These are phyloP conservation scores for Pseudogymnoascus sp. DNA, from an alignment of 2,329 filamentous ascomycete species.

Conservation along the genomic window DNA sequence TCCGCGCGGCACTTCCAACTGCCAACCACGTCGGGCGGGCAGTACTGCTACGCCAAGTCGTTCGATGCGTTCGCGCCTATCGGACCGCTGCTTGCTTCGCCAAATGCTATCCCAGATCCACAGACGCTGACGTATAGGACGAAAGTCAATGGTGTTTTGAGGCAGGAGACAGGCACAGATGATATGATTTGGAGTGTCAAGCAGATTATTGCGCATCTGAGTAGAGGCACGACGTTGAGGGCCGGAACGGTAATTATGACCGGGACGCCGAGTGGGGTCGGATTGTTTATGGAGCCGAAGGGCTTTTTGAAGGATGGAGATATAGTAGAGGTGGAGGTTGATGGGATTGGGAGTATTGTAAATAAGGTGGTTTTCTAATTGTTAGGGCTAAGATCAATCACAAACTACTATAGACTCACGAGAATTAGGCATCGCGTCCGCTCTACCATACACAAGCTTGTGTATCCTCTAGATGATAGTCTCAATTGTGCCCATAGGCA, in stretches of 20 bases:
- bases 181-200: conserved; percentile 39
- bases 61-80: conserved; percentile 38
- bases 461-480: no score
- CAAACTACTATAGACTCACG: no score
- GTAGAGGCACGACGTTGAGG: conserved; percentile 34
- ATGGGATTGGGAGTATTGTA: conserved; percentile 24
- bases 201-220: conserved; percentile 36
- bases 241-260: conserved; percentile 41
- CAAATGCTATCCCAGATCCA: conserved; percentile 13
- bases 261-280: conserved; percentile 37
- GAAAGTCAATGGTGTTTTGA: conserved; percentile 35
- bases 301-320: conserved; percentile 30
- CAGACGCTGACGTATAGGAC: conserved; percentile 26
- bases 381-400: conserved; percentile 1
- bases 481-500: no score
- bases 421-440: no score
- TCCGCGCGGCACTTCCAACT: conserved; percentile 32
- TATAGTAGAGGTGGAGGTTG: conserved; percentile 25
- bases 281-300: conserved; percentile 26
- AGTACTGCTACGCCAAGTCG: conserved; percentile 37
- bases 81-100: conserved; percentile 33
- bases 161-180: conserved; percentile 34
- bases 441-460: no score
- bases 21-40: conserved; percentile 29
- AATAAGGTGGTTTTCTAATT: conserved; percentile 22